Percentiles rank a stretch among this genome's conserved stretches.
These are phyloP conservation scores for Pontederia paniculata DNA, from an alignment of 176 grass and related monocot genomes.

Conservation along the genomic window DNA sequence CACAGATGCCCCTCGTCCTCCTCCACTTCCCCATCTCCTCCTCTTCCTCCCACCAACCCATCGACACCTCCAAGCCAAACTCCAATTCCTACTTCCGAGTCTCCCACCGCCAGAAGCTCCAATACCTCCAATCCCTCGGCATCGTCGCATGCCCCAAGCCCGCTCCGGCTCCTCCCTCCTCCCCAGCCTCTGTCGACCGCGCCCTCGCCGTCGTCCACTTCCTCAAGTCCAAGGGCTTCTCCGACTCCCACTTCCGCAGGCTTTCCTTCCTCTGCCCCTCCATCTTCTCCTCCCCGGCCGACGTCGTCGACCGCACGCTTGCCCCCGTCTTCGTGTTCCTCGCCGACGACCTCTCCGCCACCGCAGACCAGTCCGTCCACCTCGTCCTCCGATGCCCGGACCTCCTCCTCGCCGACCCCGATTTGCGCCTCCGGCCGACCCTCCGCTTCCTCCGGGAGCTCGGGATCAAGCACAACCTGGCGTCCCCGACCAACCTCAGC, in stretches of 20 bases:
- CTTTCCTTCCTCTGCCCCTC: neutral
- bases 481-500: slow-evolving; percentile 12
- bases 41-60: too few species aligned
- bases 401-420: neutral
- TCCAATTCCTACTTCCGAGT: neutral
- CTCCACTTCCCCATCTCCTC: too few species aligned
- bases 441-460: slow-evolving; percentile 5
- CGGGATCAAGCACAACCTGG: neutral
- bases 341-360: slow-evolving; percentile 2
- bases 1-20: too few species aligned
- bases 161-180: slow-evolving; percentile 1
- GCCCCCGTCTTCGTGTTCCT: slow-evolving; percentile 12
- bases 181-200: slow-evolving; percentile 15
- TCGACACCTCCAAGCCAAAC: too few species aligned
- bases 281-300: slow-evolving; percentile 4
- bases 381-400: slow-evolving; percentile 9
- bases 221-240: slow-evolving; percentile 14
- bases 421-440: slow-evolving; percentile 1
- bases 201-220: slow-evolving; percentile 7
- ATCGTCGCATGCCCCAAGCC: neutral
- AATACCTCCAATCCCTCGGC: slow-evolving; percentile 5
- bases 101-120: slow-evolving; percentile 1
- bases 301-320: slow-evolving; percentile 8
- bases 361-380: neutral
- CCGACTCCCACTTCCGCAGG: neutral